A percentile compares a stretch with the other conserved stretches of the same genome.
Evolutionary conservation across 202 grass and related monocot species (phyloP).

Genomic region (Hordeum pubiflorum): DNA sequence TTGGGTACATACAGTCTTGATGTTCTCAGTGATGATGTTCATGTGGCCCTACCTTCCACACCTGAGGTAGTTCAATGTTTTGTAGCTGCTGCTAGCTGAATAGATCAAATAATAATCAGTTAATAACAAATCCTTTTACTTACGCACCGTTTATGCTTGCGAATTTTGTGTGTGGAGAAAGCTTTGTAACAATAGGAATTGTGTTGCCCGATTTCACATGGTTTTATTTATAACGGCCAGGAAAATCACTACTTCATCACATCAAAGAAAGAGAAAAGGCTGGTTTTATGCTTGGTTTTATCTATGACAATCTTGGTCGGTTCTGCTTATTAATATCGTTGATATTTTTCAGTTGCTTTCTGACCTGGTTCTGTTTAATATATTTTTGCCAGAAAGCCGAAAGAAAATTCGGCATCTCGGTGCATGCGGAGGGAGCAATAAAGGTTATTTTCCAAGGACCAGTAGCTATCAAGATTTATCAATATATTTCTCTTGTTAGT

Average conservation of each 20-base stretch:
- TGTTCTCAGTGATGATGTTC: slow-evolving; percentile 59
- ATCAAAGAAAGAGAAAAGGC: slow-evolving; percentile 1
- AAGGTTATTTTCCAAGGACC: slow-evolving; percentile 49
- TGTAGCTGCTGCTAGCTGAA: slow-evolving; percentile 21
- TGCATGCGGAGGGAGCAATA: slow-evolving; percentile 87
- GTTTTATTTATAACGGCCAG: background rate
- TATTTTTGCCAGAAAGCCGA: slow-evolving; percentile 62
- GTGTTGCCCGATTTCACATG: background rate
- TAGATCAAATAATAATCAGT: background rate
- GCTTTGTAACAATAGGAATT: slow-evolving; percentile 2
- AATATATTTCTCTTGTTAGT: slow-evolving; percentile 14
- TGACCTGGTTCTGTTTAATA: slow-evolving; percentile 23
- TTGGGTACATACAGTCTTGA: slow-evolving; percentile 94
- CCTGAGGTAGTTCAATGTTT: slow-evolving; percentile 57
- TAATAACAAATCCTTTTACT: background rate
- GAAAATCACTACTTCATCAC: background rate
- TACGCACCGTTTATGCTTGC: background rate
- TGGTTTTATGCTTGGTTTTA: background rate
- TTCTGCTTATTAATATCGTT: slow-evolving; percentile 13
- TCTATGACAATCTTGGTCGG: background rate
- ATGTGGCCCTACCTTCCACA: slow-evolving; percentile 65
- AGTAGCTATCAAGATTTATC: slow-evolving; percentile 14
- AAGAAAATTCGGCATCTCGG: slow-evolving; percentile 73
- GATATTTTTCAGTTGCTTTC: slow-evolving; percentile 1
- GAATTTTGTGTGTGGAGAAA: slow-evolving; percentile 12